Percentiles rank a stretch among this genome's conserved stretches.
Evolutionary conservation across 169 alveolate species (phyloP).

Genomic region (Prorocentrum cordatum): DNA sequence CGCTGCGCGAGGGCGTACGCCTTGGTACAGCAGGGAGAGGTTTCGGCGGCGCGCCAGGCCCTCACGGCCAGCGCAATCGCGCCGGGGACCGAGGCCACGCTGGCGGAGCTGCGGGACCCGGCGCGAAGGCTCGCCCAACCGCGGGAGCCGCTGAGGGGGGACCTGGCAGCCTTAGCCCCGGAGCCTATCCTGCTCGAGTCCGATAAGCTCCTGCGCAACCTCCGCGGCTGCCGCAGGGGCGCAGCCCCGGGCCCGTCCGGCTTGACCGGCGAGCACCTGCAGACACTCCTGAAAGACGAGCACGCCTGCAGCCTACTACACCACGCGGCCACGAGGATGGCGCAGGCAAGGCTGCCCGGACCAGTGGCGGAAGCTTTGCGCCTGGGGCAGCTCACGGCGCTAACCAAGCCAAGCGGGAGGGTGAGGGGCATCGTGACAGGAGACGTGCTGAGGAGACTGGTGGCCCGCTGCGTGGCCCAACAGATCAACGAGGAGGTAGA

Average conservation of each 20-base stretch:
- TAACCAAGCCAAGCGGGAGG: neutral
- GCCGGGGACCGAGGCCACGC: neutral
- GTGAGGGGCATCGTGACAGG: neutral
- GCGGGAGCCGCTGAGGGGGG: neutral
- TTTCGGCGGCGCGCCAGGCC: neutral
- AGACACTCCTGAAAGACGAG: neutral
- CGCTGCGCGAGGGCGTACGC: no score
- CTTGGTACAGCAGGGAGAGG: no score
- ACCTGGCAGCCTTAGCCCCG: neutral
- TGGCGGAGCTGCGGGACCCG: neutral
- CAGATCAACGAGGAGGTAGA: neutral
- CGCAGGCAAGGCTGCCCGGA: neutral
- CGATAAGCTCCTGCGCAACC: neutral
- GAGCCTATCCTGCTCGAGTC: neutral
- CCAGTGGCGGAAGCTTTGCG: neutral
- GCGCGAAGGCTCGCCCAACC: neutral
- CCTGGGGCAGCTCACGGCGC: neutral
- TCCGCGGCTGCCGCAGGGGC: neutral
- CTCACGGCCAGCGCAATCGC: neutral
- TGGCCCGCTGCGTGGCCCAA: neutral
- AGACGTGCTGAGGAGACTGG: neutral
- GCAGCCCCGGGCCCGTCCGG: neutral
- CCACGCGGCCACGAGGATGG: neutral
- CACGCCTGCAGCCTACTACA: neutral
- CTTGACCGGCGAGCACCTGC: neutral